A percentile compares a stretch with the other conserved stretches of the same genome.
phyloP scores from a whole-genome alignment of 352 stramenopile species.

The Phytophthora lateralis region DNA sequence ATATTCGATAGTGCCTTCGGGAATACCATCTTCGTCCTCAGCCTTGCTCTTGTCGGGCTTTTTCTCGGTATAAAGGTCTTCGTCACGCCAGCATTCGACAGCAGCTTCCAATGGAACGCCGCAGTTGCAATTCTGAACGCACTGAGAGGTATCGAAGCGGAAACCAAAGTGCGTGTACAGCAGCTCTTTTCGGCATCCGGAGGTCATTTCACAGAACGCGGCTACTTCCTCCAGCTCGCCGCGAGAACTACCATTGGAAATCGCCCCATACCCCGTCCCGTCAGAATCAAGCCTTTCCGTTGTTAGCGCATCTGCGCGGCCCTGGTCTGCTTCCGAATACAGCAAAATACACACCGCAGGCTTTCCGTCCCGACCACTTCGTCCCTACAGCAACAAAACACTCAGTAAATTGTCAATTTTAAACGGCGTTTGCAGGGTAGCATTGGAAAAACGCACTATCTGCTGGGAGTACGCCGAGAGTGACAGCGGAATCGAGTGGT shows the following conservation, averaged over 20 bases:
- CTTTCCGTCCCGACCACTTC: conserved; percentile 68
- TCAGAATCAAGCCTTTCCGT: conserved; percentile 44
- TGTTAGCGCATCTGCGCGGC: conserved; percentile 50
- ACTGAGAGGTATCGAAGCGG: conserved; percentile 41
- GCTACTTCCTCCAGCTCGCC: conserved; percentile 54
- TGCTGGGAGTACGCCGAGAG: conserved; percentile 78
- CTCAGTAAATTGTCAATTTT: background rate
- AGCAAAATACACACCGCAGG: conserved; percentile 59
- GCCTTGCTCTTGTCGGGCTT: background rate
- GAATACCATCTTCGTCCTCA: conserved; percentile 13
- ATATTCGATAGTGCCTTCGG: conserved; percentile 54
- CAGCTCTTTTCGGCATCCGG: conserved; percentile 60
- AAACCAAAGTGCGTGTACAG: conserved; percentile 66
- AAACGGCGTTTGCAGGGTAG: background rate
- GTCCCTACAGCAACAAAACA: conserved; percentile 41
- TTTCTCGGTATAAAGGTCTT: conserved; percentile 10
- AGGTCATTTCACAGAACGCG: conserved; percentile 56
- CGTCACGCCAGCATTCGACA: conserved; percentile 7
- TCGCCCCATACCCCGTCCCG: conserved; percentile 9
- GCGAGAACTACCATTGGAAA: conserved; percentile 49
- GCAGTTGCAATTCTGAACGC: conserved; percentile 70
- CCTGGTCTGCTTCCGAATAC: conserved; percentile 64
- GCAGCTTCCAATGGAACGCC: conserved; percentile 29
- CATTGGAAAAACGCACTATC: conserved; percentile 49
- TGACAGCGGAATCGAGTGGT: conserved; percentile 71